A percentile compares a stretch with the other conserved stretches of the same genome.
Evolutionary conservation across 306 rosid genomes (phyloP).

Genomic region (Mimosa bimucronata): DNA sequence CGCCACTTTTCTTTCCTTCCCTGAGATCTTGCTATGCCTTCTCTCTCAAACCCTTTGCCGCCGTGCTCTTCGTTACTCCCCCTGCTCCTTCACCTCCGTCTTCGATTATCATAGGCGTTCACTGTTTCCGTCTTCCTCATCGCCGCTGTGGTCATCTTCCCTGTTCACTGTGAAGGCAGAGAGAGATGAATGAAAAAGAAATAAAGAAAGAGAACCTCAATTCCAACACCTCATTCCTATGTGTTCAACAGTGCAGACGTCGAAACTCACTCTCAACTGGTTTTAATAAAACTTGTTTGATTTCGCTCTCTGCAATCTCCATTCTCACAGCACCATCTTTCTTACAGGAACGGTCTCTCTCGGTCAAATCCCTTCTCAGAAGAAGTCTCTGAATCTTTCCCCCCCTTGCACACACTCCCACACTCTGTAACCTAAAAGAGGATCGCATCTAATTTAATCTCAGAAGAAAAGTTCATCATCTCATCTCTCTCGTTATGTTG

Average conservation of each 20-base stretch:
- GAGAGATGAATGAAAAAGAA: no score
- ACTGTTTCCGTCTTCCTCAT: no score
- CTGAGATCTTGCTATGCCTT: no score
- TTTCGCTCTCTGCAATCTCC: conserved; percentile 42
- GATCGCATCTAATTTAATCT: not conserved
- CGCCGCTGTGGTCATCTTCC: no score
- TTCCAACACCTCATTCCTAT: conserved; percentile 37
- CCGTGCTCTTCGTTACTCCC: no score
- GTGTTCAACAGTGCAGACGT: conserved; percentile 48
- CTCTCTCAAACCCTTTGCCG: no score
- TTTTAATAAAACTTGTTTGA: conserved; percentile 41
- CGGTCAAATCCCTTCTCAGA: conserved; percentile 43
- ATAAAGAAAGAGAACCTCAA: no score
- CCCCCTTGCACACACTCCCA: not conserved
- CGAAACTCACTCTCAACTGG: conserved; percentile 49
- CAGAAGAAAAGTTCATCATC: conserved; percentile 2
- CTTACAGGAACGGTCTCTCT: not conserved
- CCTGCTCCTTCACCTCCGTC: no score
- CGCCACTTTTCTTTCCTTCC: no score
- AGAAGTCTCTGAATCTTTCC: conserved; percentile 43
- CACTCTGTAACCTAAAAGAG: not conserved
- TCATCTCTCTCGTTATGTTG: conserved; percentile 6
- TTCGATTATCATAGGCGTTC: no score
- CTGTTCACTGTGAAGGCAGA: no score
- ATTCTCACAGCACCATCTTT: not conserved